Evolutionary conservation across 2,329 filamentous ascomycete species (phyloP).

Genomic region (Grosmannia penicillata): DNA sequence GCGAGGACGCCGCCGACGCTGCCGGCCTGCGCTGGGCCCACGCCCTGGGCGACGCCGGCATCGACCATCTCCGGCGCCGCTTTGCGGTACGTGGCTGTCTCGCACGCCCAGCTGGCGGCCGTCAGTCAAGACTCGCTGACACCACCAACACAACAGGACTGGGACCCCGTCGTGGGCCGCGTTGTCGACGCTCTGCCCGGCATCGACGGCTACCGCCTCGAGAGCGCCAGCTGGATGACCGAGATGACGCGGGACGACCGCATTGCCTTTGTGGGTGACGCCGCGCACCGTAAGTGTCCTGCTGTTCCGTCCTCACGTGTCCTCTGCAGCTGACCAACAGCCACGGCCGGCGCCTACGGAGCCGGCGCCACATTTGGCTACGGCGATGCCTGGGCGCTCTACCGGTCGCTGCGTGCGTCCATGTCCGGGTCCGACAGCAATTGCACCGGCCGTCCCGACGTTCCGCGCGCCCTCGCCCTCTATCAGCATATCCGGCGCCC

Average conservation of each 20-base stretch:
- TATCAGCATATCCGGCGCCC: conserved; percentile 6
- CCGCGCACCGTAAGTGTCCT: too few species aligned
- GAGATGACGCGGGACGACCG: conserved; percentile 5
- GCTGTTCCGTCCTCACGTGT: too few species aligned
- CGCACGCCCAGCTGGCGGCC: too few species aligned
- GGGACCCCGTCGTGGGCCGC: conserved; percentile 2
- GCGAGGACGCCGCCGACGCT: conserved; percentile 4
- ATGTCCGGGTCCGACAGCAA: too few species aligned
- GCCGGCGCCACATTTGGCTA: conserved; percentile 5
- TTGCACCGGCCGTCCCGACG: conserved; percentile 1
- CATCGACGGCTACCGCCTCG: conserved; percentile 7
- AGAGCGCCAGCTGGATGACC: conserved; percentile 5
- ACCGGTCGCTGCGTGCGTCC: conserved; percentile 1
- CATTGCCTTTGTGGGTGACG: conserved; percentile 7
- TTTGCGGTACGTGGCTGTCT: too few species aligned
- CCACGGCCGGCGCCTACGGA: conserved; percentile 6
- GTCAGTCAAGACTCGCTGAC: too few species aligned
- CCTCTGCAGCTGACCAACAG: too few species aligned
- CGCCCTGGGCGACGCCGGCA: conserved; percentile 2
- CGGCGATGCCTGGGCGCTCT: conserved; percentile 6
- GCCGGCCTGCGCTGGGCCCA: conserved; percentile 6
- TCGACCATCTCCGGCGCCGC: conserved; percentile 3
- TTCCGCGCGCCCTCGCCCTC: conserved; percentile 6
- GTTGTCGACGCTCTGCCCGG: conserved; percentile 4
- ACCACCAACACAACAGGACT: too few species aligned